Evolutionary conservation across 2,329 filamentous ascomycete genomes (phyloP), one percentile per base, ranked within the genome.

Genomic region (Pseudogymnoascus sp.): DNA sequence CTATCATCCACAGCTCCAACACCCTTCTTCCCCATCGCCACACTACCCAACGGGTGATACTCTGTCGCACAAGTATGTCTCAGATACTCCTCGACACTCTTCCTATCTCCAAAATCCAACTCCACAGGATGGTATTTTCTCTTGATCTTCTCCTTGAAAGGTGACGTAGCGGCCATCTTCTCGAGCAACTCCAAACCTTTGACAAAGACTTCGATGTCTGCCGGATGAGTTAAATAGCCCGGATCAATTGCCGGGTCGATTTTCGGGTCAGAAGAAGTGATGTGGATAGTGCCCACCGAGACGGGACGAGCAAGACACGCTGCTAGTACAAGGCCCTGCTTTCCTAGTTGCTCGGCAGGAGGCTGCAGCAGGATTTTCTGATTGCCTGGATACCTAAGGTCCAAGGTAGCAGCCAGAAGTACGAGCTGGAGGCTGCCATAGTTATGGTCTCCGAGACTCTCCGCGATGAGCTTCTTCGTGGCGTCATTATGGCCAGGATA

Each of bases 41-140:
- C 92, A 23, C 89, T 94, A 62, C 90, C 90, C 16, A 88, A 86
- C 0, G 91, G 91, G 76, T 95, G 91, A 76, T 94, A 94, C 61
- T 67, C 60, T 5, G 65, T 66, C 12, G 65, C 66, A 2, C 65
- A 33, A 25, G 62, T 63, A n/a, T 56, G n/a, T 42, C 53, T 66
- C 23, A 64, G 42, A 56, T 40, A 67, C 31, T 62, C 60, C 33
- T 42, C 18, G 11, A 31, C 42, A 16, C 23, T 42, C 28, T 63
- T 40, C 16, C 40, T 44, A 21, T 44, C 42, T 12, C 35, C 37
- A 4, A 67, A 4, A 62, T 66, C 62, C 10, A 65, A 12, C 2
- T 64, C 59, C 14, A 42, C 28, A 1, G 63, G 44, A 4, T 47
- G 63, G 53, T 64, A 65, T 6, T 44, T 50, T 21, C 61, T 56